A percentile compares a stretch with the other conserved stretches of the same genome.
Conservation (phyloP, 2,329 filamentous ascomycete species). For the Colletotrichum lini region DNA sequence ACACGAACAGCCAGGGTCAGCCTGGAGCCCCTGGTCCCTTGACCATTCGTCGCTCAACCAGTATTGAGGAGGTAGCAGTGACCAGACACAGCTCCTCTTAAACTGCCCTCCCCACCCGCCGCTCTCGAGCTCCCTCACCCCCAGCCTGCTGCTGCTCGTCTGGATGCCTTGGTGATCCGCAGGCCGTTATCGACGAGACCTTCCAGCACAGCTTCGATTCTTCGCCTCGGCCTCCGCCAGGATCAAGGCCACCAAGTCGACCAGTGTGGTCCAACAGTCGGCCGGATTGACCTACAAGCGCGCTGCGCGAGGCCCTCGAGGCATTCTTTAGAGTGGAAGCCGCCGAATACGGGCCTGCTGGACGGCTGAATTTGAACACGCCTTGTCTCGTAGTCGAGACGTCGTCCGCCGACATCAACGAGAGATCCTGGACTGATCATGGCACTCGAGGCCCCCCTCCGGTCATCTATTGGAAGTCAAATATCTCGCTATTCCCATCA, state of each 20-base stretch:
- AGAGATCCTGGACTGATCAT: slow-evolving; percentile 55
- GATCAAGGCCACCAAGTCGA: slow-evolving; percentile 26
- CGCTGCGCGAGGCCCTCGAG: slow-evolving; percentile 44
- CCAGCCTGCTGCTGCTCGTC: slow-evolving; percentile 44
- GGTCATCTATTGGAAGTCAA: slow-evolving; percentile 73
- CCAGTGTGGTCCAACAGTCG: slow-evolving; percentile 10
- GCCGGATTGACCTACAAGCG: slow-evolving; percentile 26
- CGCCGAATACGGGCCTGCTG: slow-evolving; percentile 19
- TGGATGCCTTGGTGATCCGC: slow-evolving; percentile 46
- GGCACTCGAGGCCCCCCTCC: slow-evolving; percentile 74
- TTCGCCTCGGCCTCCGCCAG: slow-evolving; percentile 33
- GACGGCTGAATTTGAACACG: not conserved
- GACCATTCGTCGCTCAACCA: slow-evolving; percentile 25
- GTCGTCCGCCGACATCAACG: not conserved
- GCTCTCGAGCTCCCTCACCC: slow-evolving; percentile 41
- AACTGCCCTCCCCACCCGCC: slow-evolving; percentile 50
- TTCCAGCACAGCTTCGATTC: slow-evolving; percentile 40
- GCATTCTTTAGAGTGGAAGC: slow-evolving; percentile 43
- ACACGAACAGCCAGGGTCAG: slow-evolving; percentile 29
- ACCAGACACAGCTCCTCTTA: slow-evolving; percentile 49
- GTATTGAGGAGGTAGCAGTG: slow-evolving; percentile 35
- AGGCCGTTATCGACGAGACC: slow-evolving; percentile 44
- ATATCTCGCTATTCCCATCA: slow-evolving; percentile 68
- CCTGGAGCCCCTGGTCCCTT: slow-evolving; percentile 45
- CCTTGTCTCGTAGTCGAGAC: not conserved